Percentiles rank a stretch among this genome's conserved stretches.
phyloP scores from a whole-genome alignment of 2,329 filamentous ascomycete species.

The Alternaria alternata region DNA sequence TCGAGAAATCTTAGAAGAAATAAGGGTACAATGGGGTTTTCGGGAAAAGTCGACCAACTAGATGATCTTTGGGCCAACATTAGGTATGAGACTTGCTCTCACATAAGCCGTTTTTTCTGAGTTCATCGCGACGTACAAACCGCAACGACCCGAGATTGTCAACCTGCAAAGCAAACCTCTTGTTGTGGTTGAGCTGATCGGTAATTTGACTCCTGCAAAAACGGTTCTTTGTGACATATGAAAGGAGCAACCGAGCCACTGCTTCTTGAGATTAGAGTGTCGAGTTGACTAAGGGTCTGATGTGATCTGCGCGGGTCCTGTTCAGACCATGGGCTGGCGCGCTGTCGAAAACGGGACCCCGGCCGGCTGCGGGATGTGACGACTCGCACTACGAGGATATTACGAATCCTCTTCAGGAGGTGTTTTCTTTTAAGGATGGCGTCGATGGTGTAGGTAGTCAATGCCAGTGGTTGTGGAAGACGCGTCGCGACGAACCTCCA shows the following conservation, averaged over 20 bases:
- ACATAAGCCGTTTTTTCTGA: neutral
- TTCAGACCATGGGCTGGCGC: neutral
- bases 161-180: neutral
- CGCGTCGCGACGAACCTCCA: neutral
- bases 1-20: neutral
- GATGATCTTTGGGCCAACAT: neutral
- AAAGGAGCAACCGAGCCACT: neutral
- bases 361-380: neutral
- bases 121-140: neutral
- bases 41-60: neutral
- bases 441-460: neutral
- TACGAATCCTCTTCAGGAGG: neutral
- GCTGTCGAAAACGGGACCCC: neutral
- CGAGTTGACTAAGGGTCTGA: neutral
- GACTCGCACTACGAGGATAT: neutral
- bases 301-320: neutral
- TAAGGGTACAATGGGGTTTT: neutral
- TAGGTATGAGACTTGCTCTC: neutral
- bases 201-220: no score
- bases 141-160: neutral
- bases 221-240: no score
- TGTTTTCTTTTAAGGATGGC: neutral
- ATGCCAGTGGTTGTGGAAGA: neutral
- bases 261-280: neutral
- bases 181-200: neutral